Base-by-base conservation (phyloP, 2,329 filamentous ascomycete species). In the Hirsutella rhossiliensis region DNA sequence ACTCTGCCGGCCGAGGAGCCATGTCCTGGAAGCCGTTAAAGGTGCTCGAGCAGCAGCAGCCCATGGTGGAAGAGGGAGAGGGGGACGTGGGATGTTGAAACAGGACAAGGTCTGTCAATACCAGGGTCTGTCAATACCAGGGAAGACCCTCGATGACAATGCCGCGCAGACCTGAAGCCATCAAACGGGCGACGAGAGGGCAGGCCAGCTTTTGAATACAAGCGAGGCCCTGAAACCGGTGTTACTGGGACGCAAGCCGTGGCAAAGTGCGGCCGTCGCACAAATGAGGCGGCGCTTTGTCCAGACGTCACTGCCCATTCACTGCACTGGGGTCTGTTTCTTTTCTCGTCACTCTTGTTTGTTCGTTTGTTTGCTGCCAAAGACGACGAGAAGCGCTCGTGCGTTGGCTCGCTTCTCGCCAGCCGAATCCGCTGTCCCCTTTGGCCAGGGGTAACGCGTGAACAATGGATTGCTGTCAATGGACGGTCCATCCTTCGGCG, bases 1-100 rank as follows among this genome's bases (percentile, higher is more conserved):
- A 19, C 4, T 34, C 15, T 13, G 18, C 43, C 42, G 41, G 43
- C 6, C 43, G 47, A 9, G 47, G 44, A 15, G 38, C 32, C 44
- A 49, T 45, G n/a, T 45, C 45, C 37, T 47, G 49, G 38, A 46
- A 45, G 18, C 44, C 46, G 42, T 45, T 48, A 1, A 41, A 36
- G 17, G 34, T 42, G 34, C 48, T 46, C 30, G 19, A 42, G 12
- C 43, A 39, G 13, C 48, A 48, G 11, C 47, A 40, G 29, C 43
- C 43, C 43, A 44, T 44, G 19, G 18, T 40, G 30, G 37, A 5
- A 6, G 13, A 5, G 7, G 11, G n/a, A 37, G 34, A 8, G 34
- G n/a, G 27, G 20, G n/a, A 8, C 5, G 15, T 9, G 9, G 13
- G 9, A 23, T 31, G 13, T 20, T 17, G 18, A 12, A 7, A 15